Evolutionary conservation across 805 yeast genomes (phyloP), one percentile per base, ranked within the genome.

Genomic region (Myxozyma udenii): DNA sequence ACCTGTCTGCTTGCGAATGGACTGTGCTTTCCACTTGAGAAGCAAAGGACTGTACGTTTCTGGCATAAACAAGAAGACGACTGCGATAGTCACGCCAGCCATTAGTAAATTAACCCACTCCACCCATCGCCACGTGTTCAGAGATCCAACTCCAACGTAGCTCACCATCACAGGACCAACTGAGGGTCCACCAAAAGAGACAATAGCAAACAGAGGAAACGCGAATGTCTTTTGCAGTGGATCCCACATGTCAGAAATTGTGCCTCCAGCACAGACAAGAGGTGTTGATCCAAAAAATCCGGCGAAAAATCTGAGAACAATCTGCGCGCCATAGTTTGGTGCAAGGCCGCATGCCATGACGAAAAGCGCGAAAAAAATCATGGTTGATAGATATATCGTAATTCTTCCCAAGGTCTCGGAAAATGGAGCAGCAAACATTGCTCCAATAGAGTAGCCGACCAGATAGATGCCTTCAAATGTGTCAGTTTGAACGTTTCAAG

Each of bases 21-120:
- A 76, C 50, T 69, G 68, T 24, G 95, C 95, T 67, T 84, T 80
- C 48, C 66, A 76, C 64, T 82, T 83, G 55, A 87, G 71, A 47
- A 88, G 81, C 12, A 83, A 85, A 4, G 95, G 95, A 2, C 91
- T 87, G 68, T 83, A 86, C 14, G 96, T 88, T 71, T 88, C 96
- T n/a, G 95, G 95, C 40, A 86, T 77, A 19, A 76, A 63, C 3
- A 78, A 36, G 6, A 64, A 43, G 28, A 57, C 50, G 6, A 50
- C 21, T 1, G 76, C 62, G 0, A 72, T 60, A 11, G 77, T 71
- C 2, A 78, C 67, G 1, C 74, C 70, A n/a, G 77, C 75, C 64
- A 83, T 66, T 47, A 84, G 79, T 55, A 86, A 89, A 2, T 81
- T 75, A 49, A 85, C 71, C 68, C 85, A 87, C 55, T 75, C 76